A percentile compares a stretch with the other conserved stretches of the same genome.
Conservation (phyloP, 768 basidiomycete genomes). For the Suillus spraguei region DNA sequence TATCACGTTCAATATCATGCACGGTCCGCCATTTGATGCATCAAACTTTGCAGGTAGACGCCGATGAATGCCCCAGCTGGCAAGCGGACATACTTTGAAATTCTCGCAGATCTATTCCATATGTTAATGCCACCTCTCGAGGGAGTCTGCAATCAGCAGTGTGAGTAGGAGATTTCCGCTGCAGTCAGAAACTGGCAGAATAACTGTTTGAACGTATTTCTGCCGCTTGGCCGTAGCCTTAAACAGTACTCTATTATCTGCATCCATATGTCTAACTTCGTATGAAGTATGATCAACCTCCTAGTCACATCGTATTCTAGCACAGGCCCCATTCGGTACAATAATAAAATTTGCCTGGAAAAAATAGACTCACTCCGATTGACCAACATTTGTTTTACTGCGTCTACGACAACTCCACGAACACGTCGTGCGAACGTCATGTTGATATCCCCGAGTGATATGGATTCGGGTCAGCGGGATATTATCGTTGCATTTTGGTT, state of each 20-base stretch:
- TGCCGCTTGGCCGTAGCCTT: background rate
- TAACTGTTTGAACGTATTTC: background rate
- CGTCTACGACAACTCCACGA: too few species aligned
- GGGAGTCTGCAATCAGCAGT: background rate
- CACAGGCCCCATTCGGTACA: background rate
- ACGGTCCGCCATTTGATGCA: background rate
- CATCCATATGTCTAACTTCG: background rate
- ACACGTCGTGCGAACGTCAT: background rate
- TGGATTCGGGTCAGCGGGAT: background rate
- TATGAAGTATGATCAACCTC: background rate
- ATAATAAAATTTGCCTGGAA: background rate
- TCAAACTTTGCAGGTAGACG: background rate
- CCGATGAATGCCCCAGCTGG: background rate
- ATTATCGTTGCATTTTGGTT: background rate
- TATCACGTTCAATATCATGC: too few species aligned
- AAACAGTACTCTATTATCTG: background rate
- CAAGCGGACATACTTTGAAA: background rate
- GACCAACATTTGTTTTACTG: background rate
- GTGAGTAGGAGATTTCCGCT: background rate
- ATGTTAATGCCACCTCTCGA: background rate
- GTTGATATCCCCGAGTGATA: background rate
- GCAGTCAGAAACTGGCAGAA: background rate
- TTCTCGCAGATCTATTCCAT: background rate
- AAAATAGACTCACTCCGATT: background rate
- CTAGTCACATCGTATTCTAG: background rate